Percentiles rank a stretch among this genome's conserved stretches.
Conservation (phyloP, 2,329 filamentous ascomycete species). For the Monilinia vaccinii-corymbosi region DNA sequence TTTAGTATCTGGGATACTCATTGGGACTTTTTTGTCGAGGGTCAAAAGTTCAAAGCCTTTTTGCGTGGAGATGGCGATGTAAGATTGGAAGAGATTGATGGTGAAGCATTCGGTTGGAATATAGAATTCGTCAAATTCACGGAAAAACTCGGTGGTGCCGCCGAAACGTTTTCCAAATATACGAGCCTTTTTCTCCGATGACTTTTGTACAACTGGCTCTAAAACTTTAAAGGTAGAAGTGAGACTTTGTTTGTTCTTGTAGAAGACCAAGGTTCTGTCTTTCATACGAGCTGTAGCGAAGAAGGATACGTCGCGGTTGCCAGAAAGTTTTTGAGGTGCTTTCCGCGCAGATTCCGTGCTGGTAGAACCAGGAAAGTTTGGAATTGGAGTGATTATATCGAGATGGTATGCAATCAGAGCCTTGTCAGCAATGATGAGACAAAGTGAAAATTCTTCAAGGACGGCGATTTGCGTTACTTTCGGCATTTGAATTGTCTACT, state of each 20-base stretch:
- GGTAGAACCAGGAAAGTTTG: constrained; percentile 47
- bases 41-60: constrained; percentile 95
- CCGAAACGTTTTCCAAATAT: constrained; percentile 48
- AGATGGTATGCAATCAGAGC: constrained; percentile 88
- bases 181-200: constrained; percentile 71
- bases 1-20: constrained; percentile 83
- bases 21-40: constrained; percentile 91
- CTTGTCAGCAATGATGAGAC: constrained; percentile 85
- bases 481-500: constrained; percentile 59
- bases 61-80: constrained; percentile 81
- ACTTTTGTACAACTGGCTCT: constrained; percentile 90
- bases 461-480: constrained; percentile 89
- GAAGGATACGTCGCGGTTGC: constrained; percentile 87
- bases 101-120: constrained; percentile 91
- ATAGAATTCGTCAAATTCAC: constrained; percentile 98
- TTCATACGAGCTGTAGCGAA: constrained; percentile 97
- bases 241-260: constrained; percentile 89
- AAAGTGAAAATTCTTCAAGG: constrained; percentile 89
- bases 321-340: constrained; percentile 83
- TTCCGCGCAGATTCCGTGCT: constrained; percentile 65
- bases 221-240: constrained; percentile 95
- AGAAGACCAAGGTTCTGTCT: constrained; percentile 87
- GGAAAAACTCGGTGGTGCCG: constrained; percentile 87
- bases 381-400: constrained; percentile 65
- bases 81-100: constrained; percentile 92